phyloP scores from a whole-genome alignment of 1,284 basidiomycete species.

The Wolfiporia cocos region DNA sequence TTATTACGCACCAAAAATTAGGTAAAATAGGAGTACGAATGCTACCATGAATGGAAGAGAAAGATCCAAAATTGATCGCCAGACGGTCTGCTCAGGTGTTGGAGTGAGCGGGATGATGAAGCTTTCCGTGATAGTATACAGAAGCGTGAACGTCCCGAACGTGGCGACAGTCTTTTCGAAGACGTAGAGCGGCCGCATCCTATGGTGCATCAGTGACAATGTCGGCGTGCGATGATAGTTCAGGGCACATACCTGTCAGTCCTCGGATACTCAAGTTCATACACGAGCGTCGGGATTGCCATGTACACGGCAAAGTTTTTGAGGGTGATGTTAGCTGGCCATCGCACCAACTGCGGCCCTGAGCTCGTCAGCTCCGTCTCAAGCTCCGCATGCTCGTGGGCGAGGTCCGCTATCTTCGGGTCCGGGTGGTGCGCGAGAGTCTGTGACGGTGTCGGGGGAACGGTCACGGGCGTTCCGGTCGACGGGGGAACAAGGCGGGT shows the following conservation, averaged over 20 bases:
- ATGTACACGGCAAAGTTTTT: slow-evolving; percentile 87
- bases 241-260: slow-evolving; percentile 61
- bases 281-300: slow-evolving; percentile 90
- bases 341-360: slow-evolving; percentile 63
- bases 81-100: slow-evolving; percentile 67
- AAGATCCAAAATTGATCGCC: slow-evolving; percentile 77
- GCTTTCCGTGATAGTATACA: slow-evolving; percentile 90
- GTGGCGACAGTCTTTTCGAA: slow-evolving; percentile 95
- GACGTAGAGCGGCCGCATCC: slow-evolving; percentile 87
- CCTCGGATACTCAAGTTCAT: slow-evolving; percentile 93
- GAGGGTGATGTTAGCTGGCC: slow-evolving; percentile 84
- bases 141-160: slow-evolving; percentile 91
- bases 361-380: slow-evolving; percentile 72
- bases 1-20: slow-evolving; percentile 63
- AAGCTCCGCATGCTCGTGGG: slow-evolving; percentile 73
- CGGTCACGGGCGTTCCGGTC: slow-evolving; percentile 5
- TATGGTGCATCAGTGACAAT: slow-evolving; percentile 21
- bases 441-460: slow-evolving; percentile 25
- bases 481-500: slow-evolving; percentile 15
- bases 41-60: slow-evolving; percentile 90
- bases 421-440: slow-evolving; percentile 75
- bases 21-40: slow-evolving; percentile 77
- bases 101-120: slow-evolving; percentile 86
- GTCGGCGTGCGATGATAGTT: not conserved
- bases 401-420: slow-evolving; percentile 60